These are phyloP conservation scores for Fraxinus angustifolia DNA, from an alignment of 305 asterid genomes.

Conservation along the genomic window DNA sequence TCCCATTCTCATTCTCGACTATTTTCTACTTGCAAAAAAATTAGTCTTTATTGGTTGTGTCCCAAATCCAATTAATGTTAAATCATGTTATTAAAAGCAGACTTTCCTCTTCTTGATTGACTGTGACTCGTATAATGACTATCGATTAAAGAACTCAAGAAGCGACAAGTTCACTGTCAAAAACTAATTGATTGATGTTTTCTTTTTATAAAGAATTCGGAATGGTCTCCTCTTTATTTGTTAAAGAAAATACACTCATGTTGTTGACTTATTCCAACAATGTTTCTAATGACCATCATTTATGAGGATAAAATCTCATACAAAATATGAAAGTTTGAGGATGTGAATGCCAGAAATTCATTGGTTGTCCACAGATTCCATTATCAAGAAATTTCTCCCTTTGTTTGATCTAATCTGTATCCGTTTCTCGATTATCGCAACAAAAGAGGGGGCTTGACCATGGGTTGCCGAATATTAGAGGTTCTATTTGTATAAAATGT, in stretches of 20 bases:
- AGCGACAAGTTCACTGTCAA: too few relatives aligned
- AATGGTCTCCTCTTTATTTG: neutral
- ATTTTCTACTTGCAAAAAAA: neutral
- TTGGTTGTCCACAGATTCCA: too few relatives aligned
- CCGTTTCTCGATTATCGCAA: neutral
- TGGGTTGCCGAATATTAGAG: neutral
- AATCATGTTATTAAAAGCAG: neutral
- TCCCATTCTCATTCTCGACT: neutral
- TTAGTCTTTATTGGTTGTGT: neutral
- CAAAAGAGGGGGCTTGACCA: neutral
- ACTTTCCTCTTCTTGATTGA: neutral
- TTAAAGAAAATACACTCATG: neutral
- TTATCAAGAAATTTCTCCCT: neutral
- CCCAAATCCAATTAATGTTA: neutral
- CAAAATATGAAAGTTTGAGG: neutral
- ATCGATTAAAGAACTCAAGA: too few relatives aligned
- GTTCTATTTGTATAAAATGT: neutral
- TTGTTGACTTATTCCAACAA: neutral
- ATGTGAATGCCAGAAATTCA: neutral
- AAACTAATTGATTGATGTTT: too few relatives aligned
- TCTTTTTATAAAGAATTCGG: too few relatives aligned
- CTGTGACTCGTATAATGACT: neutral
- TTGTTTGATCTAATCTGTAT: neutral
- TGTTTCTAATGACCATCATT: too few relatives aligned
- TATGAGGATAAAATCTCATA: neutral